phyloP scores from a whole-genome alignment of 768 basidiomycete species.

The Dentipellis fragilis region DNA sequence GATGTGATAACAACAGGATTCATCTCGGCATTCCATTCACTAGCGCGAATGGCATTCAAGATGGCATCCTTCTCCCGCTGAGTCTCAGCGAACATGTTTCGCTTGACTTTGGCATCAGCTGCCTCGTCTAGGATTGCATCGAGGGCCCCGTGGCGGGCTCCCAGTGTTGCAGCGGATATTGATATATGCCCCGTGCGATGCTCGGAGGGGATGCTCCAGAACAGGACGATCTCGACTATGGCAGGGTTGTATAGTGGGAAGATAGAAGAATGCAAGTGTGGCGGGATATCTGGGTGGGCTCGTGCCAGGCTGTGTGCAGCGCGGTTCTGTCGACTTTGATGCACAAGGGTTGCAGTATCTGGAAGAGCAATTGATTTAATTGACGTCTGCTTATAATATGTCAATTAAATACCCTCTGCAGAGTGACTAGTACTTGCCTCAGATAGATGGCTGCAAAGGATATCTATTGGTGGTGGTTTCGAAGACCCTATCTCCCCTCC shows the following conservation, averaged over 20 bases:
- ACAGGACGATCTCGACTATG: constrained; percentile 62
- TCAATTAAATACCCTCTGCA: not conserved
- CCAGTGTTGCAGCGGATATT: constrained; percentile 49
- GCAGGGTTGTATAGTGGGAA: constrained; percentile 78
- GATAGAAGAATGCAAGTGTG: constrained; percentile 37
- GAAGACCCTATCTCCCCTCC: constrained; percentile 22
- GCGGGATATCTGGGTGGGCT: constrained; percentile 49
- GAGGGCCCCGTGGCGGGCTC: constrained; percentile 61
- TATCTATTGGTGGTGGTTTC: constrained; percentile 15
- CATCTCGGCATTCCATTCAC: constrained; percentile 74
- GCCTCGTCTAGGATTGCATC: constrained; percentile 48
- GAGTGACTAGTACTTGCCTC: constrained; percentile 7
- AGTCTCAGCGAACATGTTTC: constrained; percentile 91
- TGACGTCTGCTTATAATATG: constrained; percentile 1
- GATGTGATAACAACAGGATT: constrained; percentile 55
- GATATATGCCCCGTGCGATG: constrained; percentile 52
- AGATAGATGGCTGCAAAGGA: constrained; percentile 12
- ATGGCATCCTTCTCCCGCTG: constrained; percentile 60
- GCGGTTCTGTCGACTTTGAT: constrained; percentile 37
- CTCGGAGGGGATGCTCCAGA: constrained; percentile 62
- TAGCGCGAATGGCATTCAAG: constrained; percentile 52
- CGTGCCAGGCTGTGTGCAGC: constrained; percentile 25
- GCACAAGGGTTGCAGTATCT: constrained; percentile 36
- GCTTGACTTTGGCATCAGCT: constrained; percentile 54
- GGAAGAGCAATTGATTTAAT: constrained; percentile 16